A percentile compares a stretch with the other conserved stretches of the same genome.
These are phyloP conservation scores for Diddensiella santjacobensis DNA, from an alignment of 805 yeast species.

Conservation along the genomic window DNA sequence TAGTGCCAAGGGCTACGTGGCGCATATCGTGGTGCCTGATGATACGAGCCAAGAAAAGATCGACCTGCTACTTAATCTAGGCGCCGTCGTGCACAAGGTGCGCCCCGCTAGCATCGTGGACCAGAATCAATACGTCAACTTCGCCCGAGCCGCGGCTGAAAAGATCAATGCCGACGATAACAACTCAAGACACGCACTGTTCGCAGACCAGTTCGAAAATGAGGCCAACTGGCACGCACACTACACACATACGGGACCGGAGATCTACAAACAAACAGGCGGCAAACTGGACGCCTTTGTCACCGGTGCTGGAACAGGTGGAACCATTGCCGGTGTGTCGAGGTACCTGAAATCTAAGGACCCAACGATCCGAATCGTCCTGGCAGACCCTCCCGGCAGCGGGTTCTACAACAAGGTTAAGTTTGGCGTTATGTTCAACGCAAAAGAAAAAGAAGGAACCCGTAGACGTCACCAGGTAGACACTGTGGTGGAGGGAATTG, in stretches of 20 bases:
- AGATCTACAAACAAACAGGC: constrained; percentile 71
- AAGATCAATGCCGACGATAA: constrained; percentile 37
- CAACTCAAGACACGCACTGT: constrained; percentile 55
- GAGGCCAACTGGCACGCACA: constrained; percentile 87
- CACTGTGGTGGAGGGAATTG: constrained; percentile 90
- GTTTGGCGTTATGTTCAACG: constrained; percentile 90
- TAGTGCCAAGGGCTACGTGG: constrained; percentile 79
- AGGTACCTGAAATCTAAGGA: constrained; percentile 57
- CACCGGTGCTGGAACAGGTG: constrained; percentile 95
- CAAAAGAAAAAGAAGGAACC: constrained; percentile 86
- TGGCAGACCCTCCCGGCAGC: constrained; percentile 96
- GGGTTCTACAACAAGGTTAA: constrained; percentile 84
- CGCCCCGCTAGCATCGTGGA: constrained; percentile 95
- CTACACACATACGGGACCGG: constrained; percentile 85
- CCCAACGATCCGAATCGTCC: constrained; percentile 45
- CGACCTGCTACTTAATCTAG: constrained; percentile 63
- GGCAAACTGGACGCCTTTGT: constrained; percentile 70
- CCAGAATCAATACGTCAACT: constrained; percentile 86
- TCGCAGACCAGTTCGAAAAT: constrained; percentile 95
- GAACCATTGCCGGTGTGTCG: constrained; percentile 92
- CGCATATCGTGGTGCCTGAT: constrained; percentile 92
- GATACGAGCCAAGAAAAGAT: constrained; percentile 87
- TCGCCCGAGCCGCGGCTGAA: constrained; percentile 68
- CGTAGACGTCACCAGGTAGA: constrained; percentile 95
- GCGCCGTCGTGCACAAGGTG: constrained; percentile 80